phyloP scores from a whole-genome alignment of 495 filamentous ascomycete genomes.

The Trichoderma gamsii region DNA sequence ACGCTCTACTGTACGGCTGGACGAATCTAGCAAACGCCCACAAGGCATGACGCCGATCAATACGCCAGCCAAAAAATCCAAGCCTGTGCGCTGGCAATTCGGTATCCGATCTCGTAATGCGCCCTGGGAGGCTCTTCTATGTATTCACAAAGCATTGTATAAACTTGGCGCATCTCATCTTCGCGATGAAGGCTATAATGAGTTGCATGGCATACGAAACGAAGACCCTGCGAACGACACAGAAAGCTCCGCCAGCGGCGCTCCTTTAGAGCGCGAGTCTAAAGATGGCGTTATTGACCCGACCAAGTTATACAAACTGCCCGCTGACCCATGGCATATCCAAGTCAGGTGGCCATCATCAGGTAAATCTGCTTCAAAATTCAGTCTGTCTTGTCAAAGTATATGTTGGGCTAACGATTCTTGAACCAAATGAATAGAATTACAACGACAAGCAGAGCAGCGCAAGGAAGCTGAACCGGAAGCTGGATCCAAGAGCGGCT shows the following conservation, averaged over 20 bases:
- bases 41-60: conserved; percentile 56
- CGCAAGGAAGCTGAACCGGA: not conserved
- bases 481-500: not conserved
- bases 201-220: conserved; percentile 29
- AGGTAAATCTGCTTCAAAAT: conserved; percentile 46
- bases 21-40: conserved; percentile 58
- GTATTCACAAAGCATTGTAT: conserved; percentile 82
- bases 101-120: conserved; percentile 91
- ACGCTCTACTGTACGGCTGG: conserved; percentile 52
- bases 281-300: conserved; percentile 25
- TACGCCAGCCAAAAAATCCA: conserved; percentile 53
- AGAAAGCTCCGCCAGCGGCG: conserved; percentile 14
- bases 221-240: conserved; percentile 18
- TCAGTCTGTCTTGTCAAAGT: too few relatives aligned
- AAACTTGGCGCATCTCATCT: conserved; percentile 87
- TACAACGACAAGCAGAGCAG: conserved; percentile 19
- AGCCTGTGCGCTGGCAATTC: conserved; percentile 89
- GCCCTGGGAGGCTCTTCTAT: conserved; percentile 85
- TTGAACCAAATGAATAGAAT: conserved; percentile 31
- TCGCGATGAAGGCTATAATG: conserved; percentile 48
- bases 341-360: conserved; percentile 79
- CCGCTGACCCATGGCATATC: conserved; percentile 94
- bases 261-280: not conserved
- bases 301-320: conserved; percentile 58
- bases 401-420: not conserved